These are phyloP conservation scores for Phycomyces blakesleeanus DNA, from an alignment of 192 early-diverging fungal species.

Conservation along the genomic window DNA sequence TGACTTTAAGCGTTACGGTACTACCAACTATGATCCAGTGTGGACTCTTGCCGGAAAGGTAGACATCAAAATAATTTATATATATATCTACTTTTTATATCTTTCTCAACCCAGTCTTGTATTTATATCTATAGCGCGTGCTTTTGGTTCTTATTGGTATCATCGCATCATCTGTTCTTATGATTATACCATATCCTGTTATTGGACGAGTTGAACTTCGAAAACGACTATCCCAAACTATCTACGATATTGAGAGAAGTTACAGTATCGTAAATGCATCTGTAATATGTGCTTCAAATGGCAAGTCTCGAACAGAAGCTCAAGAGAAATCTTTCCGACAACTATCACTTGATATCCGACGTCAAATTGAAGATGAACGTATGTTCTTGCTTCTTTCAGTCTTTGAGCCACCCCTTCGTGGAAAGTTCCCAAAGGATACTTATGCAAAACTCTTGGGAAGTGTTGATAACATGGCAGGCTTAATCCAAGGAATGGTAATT, in stretches of 20 bases:
- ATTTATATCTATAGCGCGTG: constrained; percentile 15
- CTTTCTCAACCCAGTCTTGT: not conserved
- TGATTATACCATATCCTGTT: constrained; percentile 27
- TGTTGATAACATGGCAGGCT: constrained; percentile 34
- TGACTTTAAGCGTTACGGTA: constrained; percentile 4
- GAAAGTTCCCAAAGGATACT: constrained; percentile 29
- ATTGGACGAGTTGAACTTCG: constrained; percentile 37
- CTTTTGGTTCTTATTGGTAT: constrained; percentile 31
- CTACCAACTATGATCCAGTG: constrained; percentile 9
- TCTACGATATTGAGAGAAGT: constrained; percentile 29
- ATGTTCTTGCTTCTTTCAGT: constrained; percentile 25
- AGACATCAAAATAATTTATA: not conserved
- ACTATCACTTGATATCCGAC: constrained; percentile 5
- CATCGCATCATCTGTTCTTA: constrained; percentile 28
- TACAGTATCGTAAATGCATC: constrained; percentile 21
- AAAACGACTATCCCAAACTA: constrained; percentile 30
- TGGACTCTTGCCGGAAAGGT: constrained; percentile 30
- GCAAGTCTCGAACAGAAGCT: not conserved
- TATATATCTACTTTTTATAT: not conserved
- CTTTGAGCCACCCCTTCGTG: constrained; percentile 38
- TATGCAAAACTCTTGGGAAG: constrained; percentile 24
- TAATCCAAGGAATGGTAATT: constrained; percentile 32
- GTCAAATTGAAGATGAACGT: constrained; percentile 32
- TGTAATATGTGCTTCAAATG: not conserved
- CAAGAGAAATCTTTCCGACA: constrained; percentile 14